These are phyloP conservation scores for Azolla pinnata DNA, from an alignment of 75 land plant species.

Conservation along the genomic window DNA sequence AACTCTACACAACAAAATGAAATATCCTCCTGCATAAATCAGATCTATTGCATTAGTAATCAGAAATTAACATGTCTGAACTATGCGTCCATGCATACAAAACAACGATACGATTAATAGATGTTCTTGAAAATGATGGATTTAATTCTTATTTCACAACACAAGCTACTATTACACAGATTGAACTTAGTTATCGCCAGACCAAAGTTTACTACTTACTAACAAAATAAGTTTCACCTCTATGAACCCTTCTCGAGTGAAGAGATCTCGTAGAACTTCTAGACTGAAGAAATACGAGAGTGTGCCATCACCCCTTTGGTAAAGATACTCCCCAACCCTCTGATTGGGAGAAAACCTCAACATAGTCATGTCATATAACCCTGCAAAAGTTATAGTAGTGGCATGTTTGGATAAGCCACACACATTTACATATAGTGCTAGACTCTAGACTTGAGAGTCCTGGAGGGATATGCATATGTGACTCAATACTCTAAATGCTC, in stretches of 20 bases:
- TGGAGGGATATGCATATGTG: too few species aligned
- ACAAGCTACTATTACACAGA: too few species aligned
- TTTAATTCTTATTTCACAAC: neutral
- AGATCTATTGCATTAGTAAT: conserved; percentile 2
- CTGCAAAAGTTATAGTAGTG: conserved; percentile 20
- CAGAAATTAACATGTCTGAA: neutral
- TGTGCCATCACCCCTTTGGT: conserved; percentile 79
- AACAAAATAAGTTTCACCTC: conserved; percentile 36
- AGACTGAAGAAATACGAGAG: conserved; percentile 74
- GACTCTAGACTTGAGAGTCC: too few species aligned
- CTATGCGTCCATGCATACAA: too few species aligned
- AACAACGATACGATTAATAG: too few species aligned
- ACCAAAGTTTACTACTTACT: neutral
- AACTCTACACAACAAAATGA: conserved; percentile 83
- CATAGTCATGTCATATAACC: conserved; percentile 98
- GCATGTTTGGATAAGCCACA: neutral
- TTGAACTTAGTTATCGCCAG: too few species aligned
- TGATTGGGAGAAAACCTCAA: conserved; percentile 59
- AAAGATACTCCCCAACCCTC: conserved; percentile 51
- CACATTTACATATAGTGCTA: neutral
- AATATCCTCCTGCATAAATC: conserved; percentile 50
- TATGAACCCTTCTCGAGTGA: conserved; percentile 51
- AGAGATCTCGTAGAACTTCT: conserved; percentile 46
- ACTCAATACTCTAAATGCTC: too few species aligned
- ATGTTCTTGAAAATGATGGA: neutral